These are phyloP conservation scores for Acanthamoeba rhysodes DNA, from an alignment of 208 protist genomes.

Conservation along the genomic window DNA sequence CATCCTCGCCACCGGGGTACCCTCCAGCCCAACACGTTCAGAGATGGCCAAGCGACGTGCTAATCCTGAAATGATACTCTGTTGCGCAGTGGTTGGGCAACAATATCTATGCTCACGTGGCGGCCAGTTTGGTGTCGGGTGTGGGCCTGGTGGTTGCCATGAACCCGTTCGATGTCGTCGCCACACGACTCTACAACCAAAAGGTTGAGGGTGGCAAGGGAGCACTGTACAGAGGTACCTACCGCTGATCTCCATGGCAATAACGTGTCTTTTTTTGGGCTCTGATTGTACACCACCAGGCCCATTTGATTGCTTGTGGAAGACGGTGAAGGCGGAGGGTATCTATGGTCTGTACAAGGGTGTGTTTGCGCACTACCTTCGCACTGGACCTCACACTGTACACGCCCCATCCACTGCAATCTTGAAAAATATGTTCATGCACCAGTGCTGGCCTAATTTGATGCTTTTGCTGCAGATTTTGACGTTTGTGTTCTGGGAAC, in stretches of 20 bases:
- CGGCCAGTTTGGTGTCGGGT: constrained; percentile 64
- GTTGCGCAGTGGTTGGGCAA: constrained; percentile 49
- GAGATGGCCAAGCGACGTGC: too few relatives aligned
- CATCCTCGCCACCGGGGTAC: constrained; percentile 40
- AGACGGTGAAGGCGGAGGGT: constrained; percentile 6
- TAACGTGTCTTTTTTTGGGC: not conserved
- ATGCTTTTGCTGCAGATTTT: not conserved
- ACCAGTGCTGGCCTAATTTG: not conserved
- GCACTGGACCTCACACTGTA: constrained; percentile 47
- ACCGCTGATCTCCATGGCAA: not conserved
- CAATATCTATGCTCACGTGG: constrained; percentile 71
- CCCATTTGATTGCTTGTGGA: constrained; percentile 38
- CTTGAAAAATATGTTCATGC: too few relatives aligned
- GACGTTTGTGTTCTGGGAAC: constrained; percentile 43
- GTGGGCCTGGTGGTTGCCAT: constrained; percentile 70
- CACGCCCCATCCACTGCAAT: not conserved
- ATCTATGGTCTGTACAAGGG: constrained; percentile 54
- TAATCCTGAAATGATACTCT: not conserved
- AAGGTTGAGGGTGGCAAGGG: constrained; percentile 61
- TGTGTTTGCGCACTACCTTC: constrained; percentile 51
- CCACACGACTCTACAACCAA: constrained; percentile 84
- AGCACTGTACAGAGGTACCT: constrained; percentile 33
- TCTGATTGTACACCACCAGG: not conserved
- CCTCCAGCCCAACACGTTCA: not conserved
- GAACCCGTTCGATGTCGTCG: constrained; percentile 85